Conservation (phyloP, 1,139 yeast genomes). For the Saccharomycopsis phalli region DNA sequence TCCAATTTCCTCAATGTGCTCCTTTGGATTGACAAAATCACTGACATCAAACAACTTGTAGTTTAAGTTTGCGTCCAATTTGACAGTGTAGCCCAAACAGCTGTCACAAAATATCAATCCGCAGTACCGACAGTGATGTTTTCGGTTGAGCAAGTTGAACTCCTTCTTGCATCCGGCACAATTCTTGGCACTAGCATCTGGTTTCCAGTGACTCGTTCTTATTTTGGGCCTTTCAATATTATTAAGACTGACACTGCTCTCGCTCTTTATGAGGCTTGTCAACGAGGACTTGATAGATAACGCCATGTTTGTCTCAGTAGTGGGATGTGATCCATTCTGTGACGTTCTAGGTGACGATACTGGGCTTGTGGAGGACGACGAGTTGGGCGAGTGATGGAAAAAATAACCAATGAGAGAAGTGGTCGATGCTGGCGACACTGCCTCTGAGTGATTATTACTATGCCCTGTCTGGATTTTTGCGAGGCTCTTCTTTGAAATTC, state of each 20-base stretch:
- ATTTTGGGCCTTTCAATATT: conserved; percentile 1
- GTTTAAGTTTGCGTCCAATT: conserved; percentile 11
- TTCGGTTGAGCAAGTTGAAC: conserved; percentile 13
- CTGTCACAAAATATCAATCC: conserved; percentile 19
- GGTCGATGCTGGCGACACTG: conserved; percentile 2
- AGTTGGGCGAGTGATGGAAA: background rate
- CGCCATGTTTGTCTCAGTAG: background rate
- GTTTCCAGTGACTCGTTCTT: conserved; percentile 14
- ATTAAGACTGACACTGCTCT: background rate
- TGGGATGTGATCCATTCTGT: background rate
- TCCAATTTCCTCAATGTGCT: conserved; percentile 8
- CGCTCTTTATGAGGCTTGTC: background rate
- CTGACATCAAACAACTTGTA: conserved; percentile 9
- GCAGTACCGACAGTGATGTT: conserved; percentile 20
- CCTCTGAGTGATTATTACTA: conserved; percentile 1
- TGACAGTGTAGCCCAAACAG: conserved; percentile 12
- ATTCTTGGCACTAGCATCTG: conserved; percentile 8
- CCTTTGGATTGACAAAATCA: background rate
- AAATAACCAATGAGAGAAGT: conserved; percentile 1
- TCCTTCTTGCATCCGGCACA: conserved; percentile 14
- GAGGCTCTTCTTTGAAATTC: background rate
- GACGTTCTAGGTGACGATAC: background rate
- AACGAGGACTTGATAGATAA: background rate
- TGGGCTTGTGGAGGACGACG: background rate
- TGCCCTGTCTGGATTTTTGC: no score